Evolutionary conservation across 208 protist species (phyloP).

Genomic region (Leishmania arabica): DNA sequence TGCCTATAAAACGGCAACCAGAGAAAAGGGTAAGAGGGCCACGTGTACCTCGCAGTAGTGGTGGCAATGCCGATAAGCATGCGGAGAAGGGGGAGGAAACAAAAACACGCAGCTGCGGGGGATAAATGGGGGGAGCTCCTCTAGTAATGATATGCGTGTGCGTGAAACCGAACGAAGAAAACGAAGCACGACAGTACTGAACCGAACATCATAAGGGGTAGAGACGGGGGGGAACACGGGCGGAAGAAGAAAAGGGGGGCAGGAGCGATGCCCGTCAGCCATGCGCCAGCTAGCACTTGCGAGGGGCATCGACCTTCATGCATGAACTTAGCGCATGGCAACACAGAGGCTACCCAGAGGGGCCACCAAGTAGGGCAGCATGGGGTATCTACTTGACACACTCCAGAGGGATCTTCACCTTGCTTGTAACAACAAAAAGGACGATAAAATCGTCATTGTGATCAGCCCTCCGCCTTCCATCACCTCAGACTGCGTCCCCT

Average conservation of each 20-base stretch:
- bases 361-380: not conserved
- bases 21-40: not conserved
- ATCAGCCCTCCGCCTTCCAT: not conserved
- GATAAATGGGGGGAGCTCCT: not conserved
- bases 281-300: not conserved
- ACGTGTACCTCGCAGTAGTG: not conserved
- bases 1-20: not conserved
- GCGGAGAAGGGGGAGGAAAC: not conserved
- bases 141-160: not conserved
- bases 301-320: not conserved
- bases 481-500: not conserved
- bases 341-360: not conserved
- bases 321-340: not conserved
- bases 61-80: not conserved
- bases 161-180: constrained; percentile 4
- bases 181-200: not conserved
- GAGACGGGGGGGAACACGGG: not conserved
- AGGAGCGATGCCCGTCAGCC: not conserved
- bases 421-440: not conserved
- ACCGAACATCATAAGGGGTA: not conserved
- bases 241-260: not conserved
- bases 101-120: not conserved
- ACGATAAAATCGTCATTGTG: not conserved
- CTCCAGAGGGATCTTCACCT: not conserved
- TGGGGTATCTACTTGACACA: not conserved